Conservation (phyloP, 805 yeast genomes). For the Blastobotrys terrestris region DNA sequence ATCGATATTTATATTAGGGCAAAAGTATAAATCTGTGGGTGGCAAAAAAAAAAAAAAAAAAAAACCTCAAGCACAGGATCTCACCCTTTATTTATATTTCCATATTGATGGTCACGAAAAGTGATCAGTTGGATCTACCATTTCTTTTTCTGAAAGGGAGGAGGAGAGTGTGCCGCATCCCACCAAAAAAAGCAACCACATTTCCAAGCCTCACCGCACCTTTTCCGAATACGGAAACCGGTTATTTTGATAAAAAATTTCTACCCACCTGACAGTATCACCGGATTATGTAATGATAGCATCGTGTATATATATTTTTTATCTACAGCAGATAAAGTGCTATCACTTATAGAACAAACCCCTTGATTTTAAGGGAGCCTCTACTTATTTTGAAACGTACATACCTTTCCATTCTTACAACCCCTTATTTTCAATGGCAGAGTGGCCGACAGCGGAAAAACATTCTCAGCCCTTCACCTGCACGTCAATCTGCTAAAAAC, state of each 20-base stretch:
- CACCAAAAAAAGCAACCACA: background rate
- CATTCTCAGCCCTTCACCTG: background rate
- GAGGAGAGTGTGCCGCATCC: background rate
- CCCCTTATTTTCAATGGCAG: background rate
- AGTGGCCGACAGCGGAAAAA: no score
- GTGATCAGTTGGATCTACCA: background rate
- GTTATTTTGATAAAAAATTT: background rate
- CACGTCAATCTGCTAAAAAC: background rate
- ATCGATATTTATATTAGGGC: background rate
- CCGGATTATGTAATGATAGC: background rate
- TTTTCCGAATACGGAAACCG: background rate
- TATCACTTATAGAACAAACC: no score
- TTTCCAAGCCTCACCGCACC: background rate
- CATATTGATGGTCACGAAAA: background rate
- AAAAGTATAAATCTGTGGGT: background rate
- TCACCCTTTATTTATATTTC: slow-evolving; percentile 2
- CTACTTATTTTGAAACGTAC: background rate
- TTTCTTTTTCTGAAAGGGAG: background rate
- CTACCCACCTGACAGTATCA: background rate
- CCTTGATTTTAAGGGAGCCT: no score
- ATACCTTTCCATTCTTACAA: background rate
- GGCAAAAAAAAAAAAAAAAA: slow-evolving; percentile 4
- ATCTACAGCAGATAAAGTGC: no score
- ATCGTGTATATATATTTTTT: no score
- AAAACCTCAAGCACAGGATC: background rate